These are phyloP conservation scores for Rhodamnia argentea DNA, from an alignment of 345 rosid species.

Conservation along the genomic window DNA sequence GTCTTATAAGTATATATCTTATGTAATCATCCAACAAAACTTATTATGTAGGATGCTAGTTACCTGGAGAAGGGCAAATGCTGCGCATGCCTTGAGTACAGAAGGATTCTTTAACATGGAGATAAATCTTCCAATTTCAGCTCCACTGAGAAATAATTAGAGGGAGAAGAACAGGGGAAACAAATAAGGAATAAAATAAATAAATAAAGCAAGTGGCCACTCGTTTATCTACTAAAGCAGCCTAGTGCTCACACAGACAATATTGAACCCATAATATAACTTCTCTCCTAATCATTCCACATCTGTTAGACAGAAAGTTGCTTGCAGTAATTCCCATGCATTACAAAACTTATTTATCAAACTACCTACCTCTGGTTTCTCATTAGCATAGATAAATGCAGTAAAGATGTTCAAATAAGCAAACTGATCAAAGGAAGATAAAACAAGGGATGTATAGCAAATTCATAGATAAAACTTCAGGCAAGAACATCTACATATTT, in stretches of 20 bases:
- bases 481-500: background rate
- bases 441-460: background rate
- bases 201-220: background rate
- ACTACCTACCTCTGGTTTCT: background rate
- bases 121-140: conserved; percentile 78
- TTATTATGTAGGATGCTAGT: background rate
- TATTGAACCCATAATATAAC: background rate
- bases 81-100: conserved; percentile 70
- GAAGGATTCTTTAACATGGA: conserved; percentile 58
- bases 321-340: background rate
- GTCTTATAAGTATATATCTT: background rate
- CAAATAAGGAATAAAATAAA: background rate
- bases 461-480: background rate
- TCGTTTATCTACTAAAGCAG: background rate
- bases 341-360: background rate
- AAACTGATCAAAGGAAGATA: background rate
- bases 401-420: background rate
- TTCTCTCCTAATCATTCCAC: background rate
- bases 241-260: background rate
- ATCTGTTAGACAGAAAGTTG: background rate
- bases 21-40: background rate
- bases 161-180: background rate
- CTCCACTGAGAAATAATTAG: conserved; percentile 34
- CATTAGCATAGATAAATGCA: background rate
- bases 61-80: conserved; percentile 87